Conservation (phyloP, 1,139 yeast genomes). For the Protomyces inouyei region DNA sequence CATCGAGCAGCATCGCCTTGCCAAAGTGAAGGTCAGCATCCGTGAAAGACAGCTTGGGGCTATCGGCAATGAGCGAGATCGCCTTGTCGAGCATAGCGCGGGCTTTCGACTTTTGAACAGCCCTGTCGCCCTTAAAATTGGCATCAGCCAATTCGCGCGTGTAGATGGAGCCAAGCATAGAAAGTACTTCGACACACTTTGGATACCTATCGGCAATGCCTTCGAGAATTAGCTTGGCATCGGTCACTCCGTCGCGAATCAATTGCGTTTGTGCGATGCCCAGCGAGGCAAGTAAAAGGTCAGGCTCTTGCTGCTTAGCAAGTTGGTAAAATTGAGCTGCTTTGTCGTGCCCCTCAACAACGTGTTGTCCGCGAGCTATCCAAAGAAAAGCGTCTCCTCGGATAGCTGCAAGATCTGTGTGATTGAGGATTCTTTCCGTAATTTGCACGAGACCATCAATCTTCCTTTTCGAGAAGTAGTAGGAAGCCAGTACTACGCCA, state of each 20-base stretch:
- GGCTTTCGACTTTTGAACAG: constrained; percentile 32
- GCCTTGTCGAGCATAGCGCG: constrained; percentile 62
- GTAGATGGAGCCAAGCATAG: constrained; percentile 69
- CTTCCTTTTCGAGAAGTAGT: constrained; percentile 58
- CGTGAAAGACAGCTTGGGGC: constrained; percentile 47
- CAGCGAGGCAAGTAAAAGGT: constrained; percentile 58
- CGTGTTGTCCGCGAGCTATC: constrained; percentile 74
- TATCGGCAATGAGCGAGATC: constrained; percentile 50
- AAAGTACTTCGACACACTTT: constrained; percentile 68
- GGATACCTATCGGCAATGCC: constrained; percentile 62
- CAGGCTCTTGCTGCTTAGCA: constrained; percentile 42
- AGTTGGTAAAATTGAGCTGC: constrained; percentile 72
- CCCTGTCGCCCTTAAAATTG: constrained; percentile 27
- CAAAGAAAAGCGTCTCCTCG: constrained; percentile 79
- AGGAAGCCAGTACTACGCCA: constrained; percentile 49
- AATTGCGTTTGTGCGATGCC: constrained; percentile 86
- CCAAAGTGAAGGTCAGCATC: constrained; percentile 32
- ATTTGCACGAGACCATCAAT: constrained; percentile 56
- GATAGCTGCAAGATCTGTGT: constrained; percentile 44
- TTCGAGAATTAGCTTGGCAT: constrained; percentile 81
- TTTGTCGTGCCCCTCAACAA: constrained; percentile 53
- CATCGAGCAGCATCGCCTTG: constrained; percentile 48
- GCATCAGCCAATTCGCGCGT: constrained; percentile 43
- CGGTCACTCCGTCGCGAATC: constrained; percentile 68
- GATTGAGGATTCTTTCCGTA: constrained; percentile 49